A percentile compares a stretch with the other conserved stretches of the same genome.
Conservation (phyloP, 2,329 filamentous ascomycete genomes). For the Alternaria gaisen region DNA sequence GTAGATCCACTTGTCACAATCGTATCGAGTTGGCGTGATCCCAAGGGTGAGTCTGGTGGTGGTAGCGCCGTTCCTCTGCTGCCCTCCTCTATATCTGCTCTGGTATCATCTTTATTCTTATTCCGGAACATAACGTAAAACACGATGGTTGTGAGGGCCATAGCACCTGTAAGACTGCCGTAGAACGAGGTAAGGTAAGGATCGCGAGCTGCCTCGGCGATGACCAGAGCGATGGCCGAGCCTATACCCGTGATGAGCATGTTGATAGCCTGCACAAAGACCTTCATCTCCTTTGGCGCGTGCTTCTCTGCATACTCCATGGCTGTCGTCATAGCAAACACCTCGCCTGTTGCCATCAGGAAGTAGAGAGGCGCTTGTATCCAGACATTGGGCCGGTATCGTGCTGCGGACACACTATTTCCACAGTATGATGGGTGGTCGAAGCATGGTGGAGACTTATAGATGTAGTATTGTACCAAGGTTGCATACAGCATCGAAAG, state of each 20-base stretch:
- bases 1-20: background rate
- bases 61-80: background rate
- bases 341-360: conserved; percentile 53
- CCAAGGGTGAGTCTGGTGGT: background rate
- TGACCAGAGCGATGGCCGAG: conserved; percentile 41
- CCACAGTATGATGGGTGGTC: conserved; percentile 49
- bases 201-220: conserved; percentile 43
- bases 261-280: conserved; percentile 48
- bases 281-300: conserved; percentile 55
- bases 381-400: conserved; percentile 52
- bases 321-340: conserved; percentile 54
- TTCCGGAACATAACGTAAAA: conserved; percentile 39
- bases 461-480: conserved; percentile 45
- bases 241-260: conserved; percentile 46
- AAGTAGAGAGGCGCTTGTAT: conserved; percentile 54
- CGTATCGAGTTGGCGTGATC: background rate
- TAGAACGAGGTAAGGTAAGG: conserved; percentile 44
- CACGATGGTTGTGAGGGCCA: conserved; percentile 31
- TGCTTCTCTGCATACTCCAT: conserved; percentile 57
- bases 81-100: background rate
- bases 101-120: conserved; percentile 23
- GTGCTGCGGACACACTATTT: conserved; percentile 10
- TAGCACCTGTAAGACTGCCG: conserved; percentile 31
- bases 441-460: conserved; percentile 40
- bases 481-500: conserved; percentile 44